Conservation (phyloP, 78 protist species). For the Dictyostelium citrinum region DNA sequence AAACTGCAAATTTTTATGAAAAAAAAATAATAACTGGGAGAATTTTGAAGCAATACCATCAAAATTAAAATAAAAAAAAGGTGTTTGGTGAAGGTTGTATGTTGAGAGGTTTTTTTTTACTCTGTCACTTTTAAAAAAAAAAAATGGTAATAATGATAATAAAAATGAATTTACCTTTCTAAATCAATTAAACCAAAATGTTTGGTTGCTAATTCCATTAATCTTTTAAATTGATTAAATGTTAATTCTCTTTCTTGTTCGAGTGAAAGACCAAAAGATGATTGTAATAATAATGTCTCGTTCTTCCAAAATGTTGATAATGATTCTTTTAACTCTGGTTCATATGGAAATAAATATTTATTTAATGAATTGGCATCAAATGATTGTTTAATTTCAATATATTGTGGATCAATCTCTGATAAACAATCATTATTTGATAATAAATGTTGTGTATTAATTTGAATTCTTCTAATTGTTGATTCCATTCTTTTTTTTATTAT, state of each 20-base stretch:
- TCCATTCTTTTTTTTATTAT: neutral
- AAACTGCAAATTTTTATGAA: neutral
- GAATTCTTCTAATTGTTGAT: constrained; percentile 19
- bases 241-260: constrained; percentile 51
- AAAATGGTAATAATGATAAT: too few species aligned
- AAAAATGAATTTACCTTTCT: neutral
- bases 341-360: constrained; percentile 45
- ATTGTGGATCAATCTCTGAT: neutral
- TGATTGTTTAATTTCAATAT: neutral
- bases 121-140: too few species aligned
- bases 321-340: constrained; percentile 11
- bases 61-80: neutral
- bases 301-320: neutral
- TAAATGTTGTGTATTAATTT: neutral
- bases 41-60: neutral
- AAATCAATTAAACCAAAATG: neutral
- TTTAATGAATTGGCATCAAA: constrained; percentile 19
- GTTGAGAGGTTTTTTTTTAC: too few species aligned
- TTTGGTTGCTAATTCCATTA: neutral
- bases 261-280: constrained; percentile 30
- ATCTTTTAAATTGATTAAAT: neutral
- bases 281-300: neutral
- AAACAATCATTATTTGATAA: neutral
- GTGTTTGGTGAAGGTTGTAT: neutral
- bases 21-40: neutral